Evolutionary conservation across 2,329 filamentous ascomycete genomes (phyloP).

Genomic region (Fusarium austroafricanum): DNA sequence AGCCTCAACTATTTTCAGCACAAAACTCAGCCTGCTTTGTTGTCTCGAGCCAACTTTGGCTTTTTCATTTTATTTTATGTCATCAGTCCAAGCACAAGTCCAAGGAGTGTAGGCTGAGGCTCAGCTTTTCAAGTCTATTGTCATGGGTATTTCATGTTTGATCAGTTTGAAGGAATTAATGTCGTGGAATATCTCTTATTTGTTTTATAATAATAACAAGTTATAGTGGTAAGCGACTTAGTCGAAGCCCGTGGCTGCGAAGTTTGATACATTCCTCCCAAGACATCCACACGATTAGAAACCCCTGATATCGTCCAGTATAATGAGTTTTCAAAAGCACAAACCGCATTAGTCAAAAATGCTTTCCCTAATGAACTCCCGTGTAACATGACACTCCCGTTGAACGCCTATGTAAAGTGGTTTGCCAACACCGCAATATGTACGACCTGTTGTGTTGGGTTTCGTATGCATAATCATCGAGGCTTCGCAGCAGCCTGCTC

Average conservation of each 20-base stretch:
- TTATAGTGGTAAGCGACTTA: background rate
- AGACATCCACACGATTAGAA: conserved; percentile 8
- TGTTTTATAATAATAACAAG: background rate
- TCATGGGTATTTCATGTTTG: background rate
- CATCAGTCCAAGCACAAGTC: background rate
- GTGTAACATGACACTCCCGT: conserved; percentile 19
- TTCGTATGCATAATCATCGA: background rate
- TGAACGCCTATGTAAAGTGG: conserved; percentile 21
- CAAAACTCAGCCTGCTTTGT: background rate
- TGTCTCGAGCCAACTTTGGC: background rate
- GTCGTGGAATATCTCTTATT: background rate
- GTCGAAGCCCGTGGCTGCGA: background rate
- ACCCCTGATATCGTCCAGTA: conserved; percentile 20
- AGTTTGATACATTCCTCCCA: background rate
- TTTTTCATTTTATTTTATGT: background rate
- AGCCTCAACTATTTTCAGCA: background rate
- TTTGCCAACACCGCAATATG: conserved; percentile 8
- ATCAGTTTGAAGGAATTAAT: background rate
- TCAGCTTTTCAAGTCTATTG: background rate
- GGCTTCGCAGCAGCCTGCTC: conserved; percentile 34
- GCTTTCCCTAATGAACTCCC: conserved; percentile 21
- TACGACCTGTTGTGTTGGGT: conserved; percentile 9
- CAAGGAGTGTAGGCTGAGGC: background rate
- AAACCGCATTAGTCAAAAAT: conserved; percentile 15
- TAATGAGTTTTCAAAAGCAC: conserved; percentile 8